Evolutionary conservation across 2,329 filamentous ascomycete species (phyloP).

Genomic region (Teratosphaeria nubilosa): DNA sequence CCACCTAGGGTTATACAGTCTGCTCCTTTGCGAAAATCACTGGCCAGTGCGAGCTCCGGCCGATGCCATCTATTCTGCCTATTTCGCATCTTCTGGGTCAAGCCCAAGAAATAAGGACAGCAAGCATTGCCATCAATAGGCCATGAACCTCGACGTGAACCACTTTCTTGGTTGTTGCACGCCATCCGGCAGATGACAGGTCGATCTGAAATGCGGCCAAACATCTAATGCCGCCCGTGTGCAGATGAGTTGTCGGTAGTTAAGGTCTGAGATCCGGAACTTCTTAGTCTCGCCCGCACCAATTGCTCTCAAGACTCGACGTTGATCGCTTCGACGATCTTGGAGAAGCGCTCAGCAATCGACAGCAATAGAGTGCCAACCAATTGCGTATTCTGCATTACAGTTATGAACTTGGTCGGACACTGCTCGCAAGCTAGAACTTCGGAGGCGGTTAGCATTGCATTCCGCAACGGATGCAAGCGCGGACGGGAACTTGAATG

Average conservation of each 20-base stretch:
- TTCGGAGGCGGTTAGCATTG: conserved; percentile 29
- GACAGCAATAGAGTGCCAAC: conserved; percentile 33
- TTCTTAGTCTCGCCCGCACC: conserved; percentile 27
- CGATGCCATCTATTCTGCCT: conserved; percentile 35
- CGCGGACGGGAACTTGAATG: conserved; percentile 33
- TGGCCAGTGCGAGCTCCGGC: conserved; percentile 4
- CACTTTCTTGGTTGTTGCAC: conserved; percentile 33
- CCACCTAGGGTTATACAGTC: conserved; percentile 7
- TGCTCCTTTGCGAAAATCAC: conserved; percentile 13
- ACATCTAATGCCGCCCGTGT: conserved; percentile 34
- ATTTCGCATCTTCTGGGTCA: conserved; percentile 31
- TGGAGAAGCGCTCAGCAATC: conserved; percentile 33
- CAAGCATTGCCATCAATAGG: conserved; percentile 16
- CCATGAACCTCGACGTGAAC: conserved; percentile 34
- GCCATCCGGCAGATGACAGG: conserved; percentile 36
- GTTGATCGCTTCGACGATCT: conserved; percentile 31
- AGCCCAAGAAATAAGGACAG: conserved; percentile 24
- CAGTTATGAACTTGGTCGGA: conserved; percentile 31
- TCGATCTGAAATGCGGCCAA: conserved; percentile 36
- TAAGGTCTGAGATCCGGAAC: conserved; percentile 36
- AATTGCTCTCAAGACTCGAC: conserved; percentile 28
- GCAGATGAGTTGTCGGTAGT: conserved; percentile 29
- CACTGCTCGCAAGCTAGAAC: conserved; percentile 35
- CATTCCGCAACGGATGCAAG: conserved; percentile 32
- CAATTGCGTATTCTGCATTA: conserved; percentile 36